Conservation (phyloP, 192 early-diverging fungal genomes). For the Gryganskiella cystojenkinii region DNA sequence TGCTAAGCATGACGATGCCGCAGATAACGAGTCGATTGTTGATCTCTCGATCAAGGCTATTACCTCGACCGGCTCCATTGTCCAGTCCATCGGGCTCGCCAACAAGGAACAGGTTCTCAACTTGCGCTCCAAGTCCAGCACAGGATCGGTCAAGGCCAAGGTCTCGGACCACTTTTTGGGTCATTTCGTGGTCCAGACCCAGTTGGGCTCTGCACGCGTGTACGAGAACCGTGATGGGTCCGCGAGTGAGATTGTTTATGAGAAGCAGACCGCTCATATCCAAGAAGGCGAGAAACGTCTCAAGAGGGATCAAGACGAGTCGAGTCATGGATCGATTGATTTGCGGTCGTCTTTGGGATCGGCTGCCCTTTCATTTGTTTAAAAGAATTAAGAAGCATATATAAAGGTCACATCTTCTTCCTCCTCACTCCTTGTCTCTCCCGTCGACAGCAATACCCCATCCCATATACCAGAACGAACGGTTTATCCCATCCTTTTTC, state of each 20-base stretch:
- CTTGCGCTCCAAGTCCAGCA: not conserved
- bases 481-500: too few species aligned
- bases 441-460: too few species aligned
- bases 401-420: too few species aligned
- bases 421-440: too few species aligned
- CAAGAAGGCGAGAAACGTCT: too few species aligned
- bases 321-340: too few species aligned
- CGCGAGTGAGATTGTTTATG: conserved; percentile 16
- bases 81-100: conserved; percentile 1
- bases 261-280: conserved; percentile 2
- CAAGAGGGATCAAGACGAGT: too few species aligned
- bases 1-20: not conserved
- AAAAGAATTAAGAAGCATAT: too few species aligned
- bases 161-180: conserved; percentile 36
- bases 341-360: too few species aligned
- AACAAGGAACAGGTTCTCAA: conserved; percentile 3
- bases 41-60: not conserved
- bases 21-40: not conserved
- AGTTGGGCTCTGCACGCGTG: not conserved
- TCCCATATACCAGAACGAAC: too few species aligned
- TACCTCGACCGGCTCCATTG: conserved; percentile 10
- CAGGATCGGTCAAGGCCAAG: not conserved
- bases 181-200: conserved; percentile 7
- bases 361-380: too few species aligned
- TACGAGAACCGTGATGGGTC: not conserved